Percentiles rank a stretch among this genome's conserved stretches.
These are phyloP conservation scores for Piper betle DNA, from an alignment of 164 flowering plant species.

Conservation along the genomic window DNA sequence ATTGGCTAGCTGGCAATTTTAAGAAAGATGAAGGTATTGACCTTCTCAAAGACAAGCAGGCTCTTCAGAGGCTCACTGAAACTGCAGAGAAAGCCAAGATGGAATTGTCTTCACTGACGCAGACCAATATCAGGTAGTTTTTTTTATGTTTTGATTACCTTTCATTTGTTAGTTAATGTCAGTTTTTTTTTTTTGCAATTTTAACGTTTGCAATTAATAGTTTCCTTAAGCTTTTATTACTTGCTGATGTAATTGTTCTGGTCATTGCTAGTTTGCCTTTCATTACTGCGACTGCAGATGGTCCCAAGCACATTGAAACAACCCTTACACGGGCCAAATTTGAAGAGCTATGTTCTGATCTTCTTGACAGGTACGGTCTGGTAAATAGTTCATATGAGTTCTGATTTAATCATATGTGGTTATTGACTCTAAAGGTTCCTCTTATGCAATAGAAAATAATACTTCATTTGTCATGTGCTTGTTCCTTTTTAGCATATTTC, in stretches of 20 bases:
- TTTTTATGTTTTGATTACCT: background rate
- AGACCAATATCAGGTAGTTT: slow-evolving; percentile 29
- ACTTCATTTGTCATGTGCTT: background rate
- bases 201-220: background rate
- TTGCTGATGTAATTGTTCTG: background rate
- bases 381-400: background rate
- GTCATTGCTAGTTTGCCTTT: slow-evolving; percentile 50
- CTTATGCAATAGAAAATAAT: no score
- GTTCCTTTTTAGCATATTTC: background rate
- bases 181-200: no score
- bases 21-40: slow-evolving; percentile 76
- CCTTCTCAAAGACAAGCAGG: slow-evolving; percentile 61
- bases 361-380: slow-evolving; percentile 53
- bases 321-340: slow-evolving; percentile 77
- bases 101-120: slow-evolving; percentile 47
- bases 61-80: slow-evolving; percentile 42
- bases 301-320: slow-evolving; percentile 78
- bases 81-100: slow-evolving; percentile 49
- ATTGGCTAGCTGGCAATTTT: slow-evolving; percentile 63
- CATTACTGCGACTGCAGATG: slow-evolving; percentile 75
- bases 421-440: no score
- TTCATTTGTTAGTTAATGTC: background rate
- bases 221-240: background rate
- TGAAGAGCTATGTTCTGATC: slow-evolving; percentile 71
- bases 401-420: background rate